Evolutionary conservation across 1,284 basidiomycete species (phyloP).

Genomic region (Cryptococcus sp.): DNA sequence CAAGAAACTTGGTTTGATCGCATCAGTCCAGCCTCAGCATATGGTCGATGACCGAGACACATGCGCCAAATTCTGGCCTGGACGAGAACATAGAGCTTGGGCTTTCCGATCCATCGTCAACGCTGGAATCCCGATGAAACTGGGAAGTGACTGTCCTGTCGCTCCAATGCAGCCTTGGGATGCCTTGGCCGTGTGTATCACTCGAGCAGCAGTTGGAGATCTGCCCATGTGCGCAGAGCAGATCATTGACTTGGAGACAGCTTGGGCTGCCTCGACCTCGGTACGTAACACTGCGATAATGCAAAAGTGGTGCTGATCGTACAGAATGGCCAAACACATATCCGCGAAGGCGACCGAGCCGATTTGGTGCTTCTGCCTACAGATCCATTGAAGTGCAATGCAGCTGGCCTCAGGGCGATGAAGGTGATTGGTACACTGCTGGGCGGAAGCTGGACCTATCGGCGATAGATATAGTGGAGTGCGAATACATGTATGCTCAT

Average conservation of each 20-base stretch:
- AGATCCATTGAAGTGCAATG: conserved; percentile 27
- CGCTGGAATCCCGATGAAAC: conserved; percentile 26
- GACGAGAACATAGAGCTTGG: conserved; percentile 31
- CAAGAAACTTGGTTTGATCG: conserved; percentile 26
- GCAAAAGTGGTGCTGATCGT: background rate
- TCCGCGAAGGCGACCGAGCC: conserved; percentile 26
- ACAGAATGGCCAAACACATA: conserved; percentile 13
- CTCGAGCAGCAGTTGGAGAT: conserved; percentile 6
- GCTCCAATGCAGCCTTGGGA: conserved; percentile 39
- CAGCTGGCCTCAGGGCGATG: conserved; percentile 26
- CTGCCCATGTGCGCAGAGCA: conserved; percentile 17
- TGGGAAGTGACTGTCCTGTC: conserved; percentile 40
- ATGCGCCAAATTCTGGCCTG: conserved; percentile 34
- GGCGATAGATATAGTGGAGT: background rate
- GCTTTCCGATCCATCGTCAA: conserved; percentile 30
- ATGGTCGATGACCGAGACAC: conserved; percentile 40
- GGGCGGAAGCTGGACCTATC: conserved; percentile 32
- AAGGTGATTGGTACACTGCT: conserved; percentile 35
- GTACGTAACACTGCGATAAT: conserved; percentile 4
- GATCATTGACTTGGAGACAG: conserved; percentile 20
- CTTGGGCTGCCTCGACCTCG: conserved; percentile 19
- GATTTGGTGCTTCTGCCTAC: conserved; percentile 25
- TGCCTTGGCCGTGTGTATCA: conserved; percentile 33
- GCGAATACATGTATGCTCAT: conserved; percentile 5
- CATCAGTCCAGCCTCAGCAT: conserved; percentile 41